Conservation (phyloP, 2,329 filamentous ascomycete species). For the Ophiostoma ulmi region DNA sequence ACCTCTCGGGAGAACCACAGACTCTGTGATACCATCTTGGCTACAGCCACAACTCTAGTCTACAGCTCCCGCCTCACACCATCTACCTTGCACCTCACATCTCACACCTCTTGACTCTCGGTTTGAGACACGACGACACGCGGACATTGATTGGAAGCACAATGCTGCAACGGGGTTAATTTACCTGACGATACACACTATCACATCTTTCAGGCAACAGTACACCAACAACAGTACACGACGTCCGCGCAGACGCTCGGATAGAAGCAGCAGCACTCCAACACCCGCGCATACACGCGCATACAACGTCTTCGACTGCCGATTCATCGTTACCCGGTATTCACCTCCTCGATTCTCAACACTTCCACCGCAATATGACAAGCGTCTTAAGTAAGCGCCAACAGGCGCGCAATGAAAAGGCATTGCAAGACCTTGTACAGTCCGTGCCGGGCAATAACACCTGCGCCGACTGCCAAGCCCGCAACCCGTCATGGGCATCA, state of each 20-base stretch:
- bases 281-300: slow-evolving; percentile 3
- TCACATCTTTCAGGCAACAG: not conserved
- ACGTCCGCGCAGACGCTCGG: not conserved
- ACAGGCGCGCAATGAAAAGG: slow-evolving; percentile 93
- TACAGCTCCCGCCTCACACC: not conserved
- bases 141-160: not conserved
- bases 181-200: not conserved
- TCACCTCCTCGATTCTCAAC: not conserved
- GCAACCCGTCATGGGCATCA: slow-evolving; percentile 94
- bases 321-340: not conserved
- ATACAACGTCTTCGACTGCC: not conserved
- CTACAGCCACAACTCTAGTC: not conserved
- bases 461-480: slow-evolving; percentile 87
- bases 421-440: slow-evolving; percentile 82
- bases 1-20: not conserved
- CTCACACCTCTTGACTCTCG: not conserved
- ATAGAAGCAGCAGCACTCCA: not conserved
- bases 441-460: slow-evolving; percentile 79
- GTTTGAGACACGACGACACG: not conserved
- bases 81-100: not conserved
- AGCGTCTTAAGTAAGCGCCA: slow-evolving; percentile 85
- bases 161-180: slow-evolving; percentile 1
- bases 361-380: slow-evolving; percentile 42
- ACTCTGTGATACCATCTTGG: not conserved
- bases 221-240: not conserved